Conservation (phyloP, 768 basidiomycete species). For the Tylopilus rubrobrunneus region DNA sequence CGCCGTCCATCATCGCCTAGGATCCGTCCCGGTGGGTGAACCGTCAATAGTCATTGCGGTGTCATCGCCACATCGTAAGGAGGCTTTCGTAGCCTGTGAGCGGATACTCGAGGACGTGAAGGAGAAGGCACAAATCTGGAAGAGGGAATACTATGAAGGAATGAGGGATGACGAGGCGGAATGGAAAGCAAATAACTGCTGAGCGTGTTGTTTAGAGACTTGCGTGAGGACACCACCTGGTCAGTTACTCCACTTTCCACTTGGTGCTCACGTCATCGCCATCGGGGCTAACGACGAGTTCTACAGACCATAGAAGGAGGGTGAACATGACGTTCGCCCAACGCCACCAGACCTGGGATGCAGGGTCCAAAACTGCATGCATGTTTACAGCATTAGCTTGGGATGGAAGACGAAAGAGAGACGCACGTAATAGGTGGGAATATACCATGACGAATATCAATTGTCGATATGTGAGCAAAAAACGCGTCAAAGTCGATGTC, state of each 20-base stretch:
- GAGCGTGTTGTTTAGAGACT: constrained; percentile 6
- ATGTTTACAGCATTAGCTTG: background rate
- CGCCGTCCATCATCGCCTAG: constrained; percentile 73
- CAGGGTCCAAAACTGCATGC: constrained; percentile 73
- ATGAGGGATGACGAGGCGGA: constrained; percentile 56
- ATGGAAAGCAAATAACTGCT: constrained; percentile 62
- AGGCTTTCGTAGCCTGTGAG: constrained; percentile 78
- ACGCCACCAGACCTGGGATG: constrained; percentile 92
- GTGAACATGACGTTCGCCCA: constrained; percentile 91
- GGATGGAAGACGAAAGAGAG: background rate
- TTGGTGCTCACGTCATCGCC: constrained; percentile 63
- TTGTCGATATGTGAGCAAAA: constrained; percentile 80
- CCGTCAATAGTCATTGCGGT: constrained; percentile 85
- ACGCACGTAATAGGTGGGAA: constrained; percentile 78
- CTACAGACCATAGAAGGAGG: constrained; percentile 76
- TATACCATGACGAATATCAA: constrained; percentile 84
- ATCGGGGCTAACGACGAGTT: constrained; percentile 74
- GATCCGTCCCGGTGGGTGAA: constrained; percentile 71
- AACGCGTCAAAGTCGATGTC: constrained; percentile 72
- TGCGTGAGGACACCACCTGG: background rate
- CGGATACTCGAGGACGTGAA: constrained; percentile 85
- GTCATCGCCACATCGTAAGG: constrained; percentile 78
- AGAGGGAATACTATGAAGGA: constrained; percentile 82
- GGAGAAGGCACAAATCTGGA: constrained; percentile 83
- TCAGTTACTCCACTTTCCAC: constrained; percentile 67